Evolutionary conservation across 2,329 filamentous ascomycete genomes (phyloP).

Genomic region (Phaeophleospora eucalypticola): DNA sequence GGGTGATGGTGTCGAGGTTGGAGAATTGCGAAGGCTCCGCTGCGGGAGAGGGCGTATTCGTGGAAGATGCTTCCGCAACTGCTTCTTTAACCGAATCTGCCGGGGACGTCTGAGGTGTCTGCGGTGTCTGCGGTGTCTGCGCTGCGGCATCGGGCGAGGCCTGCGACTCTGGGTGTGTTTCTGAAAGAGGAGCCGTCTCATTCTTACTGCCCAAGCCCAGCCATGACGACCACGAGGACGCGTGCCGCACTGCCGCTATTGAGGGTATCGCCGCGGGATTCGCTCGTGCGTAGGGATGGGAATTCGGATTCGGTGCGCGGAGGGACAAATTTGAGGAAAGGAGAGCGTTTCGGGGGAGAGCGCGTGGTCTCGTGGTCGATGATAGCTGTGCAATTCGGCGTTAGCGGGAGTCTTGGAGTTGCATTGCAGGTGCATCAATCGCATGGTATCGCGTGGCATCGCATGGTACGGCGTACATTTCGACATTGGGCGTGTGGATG

Average conservation of each 20-base stretch:
- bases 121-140: constrained; percentile 15
- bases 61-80: neutral
- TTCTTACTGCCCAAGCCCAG: neutral
- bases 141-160: constrained; percentile 7
- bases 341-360: constrained; percentile 11
- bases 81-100: neutral
- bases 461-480: constrained; percentile 20
- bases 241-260: constrained; percentile 21
- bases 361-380: constrained; percentile 17
- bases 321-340: constrained; percentile 5
- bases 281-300: constrained; percentile 8
- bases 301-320: constrained; percentile 12
- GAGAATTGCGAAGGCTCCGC: constrained; percentile 22
- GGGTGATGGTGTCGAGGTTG: constrained; percentile 32
- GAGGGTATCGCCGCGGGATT: constrained; percentile 15
- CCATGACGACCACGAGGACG: constrained; percentile 21
- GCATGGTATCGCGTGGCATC: neutral
- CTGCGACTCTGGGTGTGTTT: neutral
- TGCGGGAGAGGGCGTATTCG: constrained; percentile 13
- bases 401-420: too few relatives aligned
- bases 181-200: constrained; percentile 10
- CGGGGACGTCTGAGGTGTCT: constrained; percentile 6
- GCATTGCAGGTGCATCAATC: constrained; percentile 5
- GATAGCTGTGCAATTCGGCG: too few relatives aligned
- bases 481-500: constrained; percentile 27